phyloP scores from a whole-genome alignment of 768 basidiomycete species.

The Cyclocybe cylindracea region DNA sequence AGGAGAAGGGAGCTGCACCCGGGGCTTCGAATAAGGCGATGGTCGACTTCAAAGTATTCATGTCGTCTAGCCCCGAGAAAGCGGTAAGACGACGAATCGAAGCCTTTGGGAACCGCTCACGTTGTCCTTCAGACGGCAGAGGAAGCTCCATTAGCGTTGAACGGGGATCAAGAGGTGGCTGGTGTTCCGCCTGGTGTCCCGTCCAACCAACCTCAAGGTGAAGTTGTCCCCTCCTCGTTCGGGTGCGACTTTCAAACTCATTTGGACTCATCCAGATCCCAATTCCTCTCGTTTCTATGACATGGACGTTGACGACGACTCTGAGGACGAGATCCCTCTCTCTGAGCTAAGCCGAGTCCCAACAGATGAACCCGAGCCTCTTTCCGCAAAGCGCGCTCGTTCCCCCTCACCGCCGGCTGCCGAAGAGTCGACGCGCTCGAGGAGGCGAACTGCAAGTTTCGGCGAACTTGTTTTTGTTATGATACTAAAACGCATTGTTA shows the following conservation, averaged over 20 bases:
- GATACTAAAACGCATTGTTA: neutral
- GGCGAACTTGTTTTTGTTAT: neutral
- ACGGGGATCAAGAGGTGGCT: neutral
- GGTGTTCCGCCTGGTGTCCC: neutral
- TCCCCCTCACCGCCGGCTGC: constrained; percentile 7
- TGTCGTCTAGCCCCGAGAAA: constrained; percentile 33
- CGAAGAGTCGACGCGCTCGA: constrained; percentile 8
- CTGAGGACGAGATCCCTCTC: constrained; percentile 24
- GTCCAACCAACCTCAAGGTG: no score
- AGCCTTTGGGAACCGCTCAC: neutral
- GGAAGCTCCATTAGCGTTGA: neutral
- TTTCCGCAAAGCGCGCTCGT: constrained; percentile 17
- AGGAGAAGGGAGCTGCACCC: constrained; percentile 31
- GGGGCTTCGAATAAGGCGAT: constrained; percentile 32
- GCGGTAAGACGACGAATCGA: neutral
- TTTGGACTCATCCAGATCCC: neutral
- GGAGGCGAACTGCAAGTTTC: constrained; percentile 11
- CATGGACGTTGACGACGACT: constrained; percentile 10
- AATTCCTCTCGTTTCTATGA: neutral
- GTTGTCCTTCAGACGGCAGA: neutral
- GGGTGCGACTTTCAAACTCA: no score
- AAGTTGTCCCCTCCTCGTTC: no score
- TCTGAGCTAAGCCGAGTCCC: constrained; percentile 19
- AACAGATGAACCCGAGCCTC: neutral
- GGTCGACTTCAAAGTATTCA: constrained; percentile 39